Percentiles rank a stretch among this genome's conserved stretches.
Evolutionary conservation across 768 basidiomycete species (phyloP).

Genomic region (Suillus placidus): DNA sequence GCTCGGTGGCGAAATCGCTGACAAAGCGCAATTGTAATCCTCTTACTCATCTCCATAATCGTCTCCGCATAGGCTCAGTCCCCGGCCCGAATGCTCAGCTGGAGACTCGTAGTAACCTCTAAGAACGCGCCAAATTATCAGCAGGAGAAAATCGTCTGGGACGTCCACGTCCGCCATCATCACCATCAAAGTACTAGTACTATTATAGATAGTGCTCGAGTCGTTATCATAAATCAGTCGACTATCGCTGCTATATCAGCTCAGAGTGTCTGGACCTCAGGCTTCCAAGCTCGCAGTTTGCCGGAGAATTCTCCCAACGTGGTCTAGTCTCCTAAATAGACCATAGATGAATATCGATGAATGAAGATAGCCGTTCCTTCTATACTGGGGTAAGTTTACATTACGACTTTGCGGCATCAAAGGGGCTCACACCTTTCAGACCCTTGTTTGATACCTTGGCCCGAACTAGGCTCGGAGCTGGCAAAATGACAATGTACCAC

Average conservation of each 20-base stretch:
- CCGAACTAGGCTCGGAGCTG: neutral
- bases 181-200: too few species aligned
- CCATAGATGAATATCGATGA: too few species aligned
- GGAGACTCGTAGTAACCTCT: neutral
- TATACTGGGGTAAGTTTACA: neutral
- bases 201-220: too few species aligned
- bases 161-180: neutral
- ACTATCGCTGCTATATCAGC: neutral
- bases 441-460: neutral
- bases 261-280: too few species aligned
- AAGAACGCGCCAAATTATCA: neutral
- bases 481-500: neutral
- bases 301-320: neutral
- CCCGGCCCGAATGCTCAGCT: too few species aligned
- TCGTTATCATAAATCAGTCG: too few species aligned
- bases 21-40: neutral
- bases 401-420: neutral
- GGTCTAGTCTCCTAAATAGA: too few species aligned
- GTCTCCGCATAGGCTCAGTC: neutral
- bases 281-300: neutral
- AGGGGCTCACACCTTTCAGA: neutral
- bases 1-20: constrained; percentile 1
- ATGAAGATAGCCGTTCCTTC: too few species aligned
- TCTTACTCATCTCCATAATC: neutral
- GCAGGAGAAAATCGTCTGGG: neutral